A percentile compares a stretch with the other conserved stretches of the same genome.
phyloP scores from a whole-genome alignment of 169 alveolate genomes.

The Eimeria acervulina region DNA sequence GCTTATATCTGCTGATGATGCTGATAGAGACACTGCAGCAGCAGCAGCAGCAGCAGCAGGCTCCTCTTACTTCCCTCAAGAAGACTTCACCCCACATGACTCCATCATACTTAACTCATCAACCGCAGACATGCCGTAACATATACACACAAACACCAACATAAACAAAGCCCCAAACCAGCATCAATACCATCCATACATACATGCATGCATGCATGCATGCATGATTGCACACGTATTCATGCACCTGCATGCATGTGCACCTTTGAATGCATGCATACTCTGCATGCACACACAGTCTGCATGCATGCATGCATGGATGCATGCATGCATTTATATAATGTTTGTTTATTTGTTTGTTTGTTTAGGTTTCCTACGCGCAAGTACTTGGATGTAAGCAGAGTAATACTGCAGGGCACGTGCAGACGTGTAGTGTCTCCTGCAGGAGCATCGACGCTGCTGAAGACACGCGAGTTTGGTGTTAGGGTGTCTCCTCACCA shows the following conservation, averaged over 20 bases:
- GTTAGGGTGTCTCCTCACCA: background rate
- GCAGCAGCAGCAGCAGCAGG: conserved; percentile 1
- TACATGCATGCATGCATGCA: conserved; percentile 8
- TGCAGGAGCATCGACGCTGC: conserved; percentile 4
- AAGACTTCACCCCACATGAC: conserved; percentile 45
- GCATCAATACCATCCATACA: too few species aligned
- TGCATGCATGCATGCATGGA: too few species aligned
- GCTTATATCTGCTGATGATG: conserved; percentile 16
- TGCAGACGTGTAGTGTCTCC: conserved; percentile 27
- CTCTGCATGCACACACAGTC: too few species aligned
- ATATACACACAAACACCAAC: background rate
- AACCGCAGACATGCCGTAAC: conserved; percentile 43
- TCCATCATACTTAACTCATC: conserved; percentile 52
- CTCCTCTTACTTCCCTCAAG: conserved; percentile 7
- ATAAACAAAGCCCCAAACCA: background rate
- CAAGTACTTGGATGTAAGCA: conserved; percentile 26
- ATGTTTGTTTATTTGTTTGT: too few species aligned
- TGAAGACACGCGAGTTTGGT: conserved; percentile 40
- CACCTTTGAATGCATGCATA: too few species aligned
- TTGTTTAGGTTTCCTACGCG: conserved; percentile 14
- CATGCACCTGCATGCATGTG: background rate
- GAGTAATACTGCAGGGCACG: conserved; percentile 41
- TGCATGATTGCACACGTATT: background rate
- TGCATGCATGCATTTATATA: too few species aligned
- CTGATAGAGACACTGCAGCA: background rate